A percentile compares a stretch with the other conserved stretches of the same genome.
These are phyloP conservation scores for Aspergillus nanangensis DNA, from an alignment of 495 filamentous ascomycete species.

Conservation along the genomic window DNA sequence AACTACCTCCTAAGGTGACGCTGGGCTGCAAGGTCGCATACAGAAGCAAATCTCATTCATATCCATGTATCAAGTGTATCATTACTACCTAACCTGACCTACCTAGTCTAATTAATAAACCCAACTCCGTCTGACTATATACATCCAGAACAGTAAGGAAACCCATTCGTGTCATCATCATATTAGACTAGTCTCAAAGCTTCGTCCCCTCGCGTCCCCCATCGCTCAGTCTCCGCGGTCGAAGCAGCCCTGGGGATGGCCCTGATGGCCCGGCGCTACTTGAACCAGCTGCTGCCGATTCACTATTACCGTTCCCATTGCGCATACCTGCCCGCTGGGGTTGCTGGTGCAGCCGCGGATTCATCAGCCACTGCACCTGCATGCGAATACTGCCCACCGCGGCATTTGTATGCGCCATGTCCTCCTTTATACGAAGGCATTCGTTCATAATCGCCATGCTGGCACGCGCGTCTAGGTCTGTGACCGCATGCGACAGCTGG, in stretches of 20 bases:
- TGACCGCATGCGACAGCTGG: constrained; percentile 52
- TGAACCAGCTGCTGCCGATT: constrained; percentile 12
- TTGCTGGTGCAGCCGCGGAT: constrained; percentile 51
- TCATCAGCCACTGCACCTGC: constrained; percentile 69
- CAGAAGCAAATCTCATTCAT: no score
- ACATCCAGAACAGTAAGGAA: not conserved
- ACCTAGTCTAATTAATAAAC: not conserved
- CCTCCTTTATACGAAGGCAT: constrained; percentile 60
- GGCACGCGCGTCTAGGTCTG: constrained; percentile 59
- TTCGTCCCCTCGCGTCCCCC: constrained; percentile 44
- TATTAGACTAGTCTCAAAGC: constrained; percentile 11
- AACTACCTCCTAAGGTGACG: no score
- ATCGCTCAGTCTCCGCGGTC: constrained; percentile 38
- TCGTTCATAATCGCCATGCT: constrained; percentile 69
- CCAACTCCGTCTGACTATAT: not conserved
- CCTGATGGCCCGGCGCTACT: constrained; percentile 26
- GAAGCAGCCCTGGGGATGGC: constrained; percentile 22
- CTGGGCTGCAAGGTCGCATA: no score
- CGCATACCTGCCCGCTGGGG: constrained; percentile 24
- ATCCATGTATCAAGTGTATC: no score
- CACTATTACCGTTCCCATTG: constrained; percentile 14
- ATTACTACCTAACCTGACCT: no score
- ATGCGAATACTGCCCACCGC: constrained; percentile 58
- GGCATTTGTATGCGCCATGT: constrained; percentile 62
- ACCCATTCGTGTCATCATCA: not conserved